Evolutionary conservation across 805 yeast species (phyloP), one percentile per base, ranked within the genome.

Genomic region (Candida pseudofarinosa): DNA sequence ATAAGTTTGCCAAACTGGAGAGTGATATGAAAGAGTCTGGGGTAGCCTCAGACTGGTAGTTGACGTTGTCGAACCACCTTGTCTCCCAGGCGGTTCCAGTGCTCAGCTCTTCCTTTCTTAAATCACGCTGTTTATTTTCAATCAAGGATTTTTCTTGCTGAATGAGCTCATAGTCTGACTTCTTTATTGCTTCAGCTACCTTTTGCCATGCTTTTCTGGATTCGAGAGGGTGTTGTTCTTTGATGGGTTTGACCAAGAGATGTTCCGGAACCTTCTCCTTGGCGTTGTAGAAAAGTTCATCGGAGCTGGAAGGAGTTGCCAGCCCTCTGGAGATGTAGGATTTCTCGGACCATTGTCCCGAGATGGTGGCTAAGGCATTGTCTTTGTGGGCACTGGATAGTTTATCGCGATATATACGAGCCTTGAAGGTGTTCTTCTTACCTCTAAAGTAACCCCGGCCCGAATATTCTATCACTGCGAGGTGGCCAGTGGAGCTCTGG

Each of bases 401-500:
- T 40, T 63, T 55, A 57, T 77, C 78, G 53, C 75, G 76, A 60
- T 60, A 85, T 46, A 93, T 74, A 58, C 91, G 78, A 19, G 96
- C 96, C 67, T 90, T 93, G 70, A 85, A 88, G 14, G 89, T 67
- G 69, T 93, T 90, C 72, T 90, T 91, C 74, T 90, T 91, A 55
- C 99, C 99, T 16, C 88, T 77, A 59, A 93, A 88, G 69, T 89
- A 93, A 26, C 99, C 99, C 65, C 93, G 81, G 28, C 99, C 99
- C 32, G 86, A 74, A 65, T 77, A 93, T 55, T 87, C 96, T 46
- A 93, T 69, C 23, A 76, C 74, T 13, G 89, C 77, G 48, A 76
- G 62, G 65, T 81, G 83, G 17, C 98, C 98, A 39, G 77, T 74
- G 12, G 93, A 83, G 37, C 88, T 74, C 65, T 86, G 95, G 59